phyloP scores from a whole-genome alignment of 345 rosid genomes.

The Syzygium oleosum region DNA sequence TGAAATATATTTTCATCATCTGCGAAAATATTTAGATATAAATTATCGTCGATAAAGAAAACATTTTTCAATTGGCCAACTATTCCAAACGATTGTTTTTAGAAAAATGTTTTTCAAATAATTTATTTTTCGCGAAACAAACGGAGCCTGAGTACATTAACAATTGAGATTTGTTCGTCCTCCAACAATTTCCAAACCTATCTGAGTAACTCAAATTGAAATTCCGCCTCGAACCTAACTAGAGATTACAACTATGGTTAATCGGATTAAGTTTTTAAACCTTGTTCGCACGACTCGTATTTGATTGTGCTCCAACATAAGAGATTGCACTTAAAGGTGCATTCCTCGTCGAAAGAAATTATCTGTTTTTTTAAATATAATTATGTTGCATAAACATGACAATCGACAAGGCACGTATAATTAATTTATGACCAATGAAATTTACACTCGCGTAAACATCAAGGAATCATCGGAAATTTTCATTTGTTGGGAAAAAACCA shows the following conservation, averaged over 20 bases:
- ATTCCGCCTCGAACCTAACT: not conserved
- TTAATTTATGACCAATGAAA: not conserved
- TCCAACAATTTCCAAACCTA: not conserved
- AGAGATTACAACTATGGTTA: not conserved
- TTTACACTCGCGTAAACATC: no score
- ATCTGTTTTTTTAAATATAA: not conserved
- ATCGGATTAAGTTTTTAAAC: not conserved
- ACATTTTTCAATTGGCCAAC: not conserved
- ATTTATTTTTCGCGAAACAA: not conserved
- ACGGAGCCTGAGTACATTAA: rapidly evolving
- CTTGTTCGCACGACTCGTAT: not conserved
- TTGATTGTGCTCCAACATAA: not conserved
- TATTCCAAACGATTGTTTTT: no score
- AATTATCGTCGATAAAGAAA: no score
- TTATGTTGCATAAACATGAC: not conserved
- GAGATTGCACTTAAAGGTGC: not conserved
- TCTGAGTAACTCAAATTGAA: not conserved
- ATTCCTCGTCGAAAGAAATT: not conserved
- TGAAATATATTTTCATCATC: no score
- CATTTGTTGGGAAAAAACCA: no score
- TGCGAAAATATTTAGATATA: no score
- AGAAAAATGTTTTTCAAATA: not conserved
- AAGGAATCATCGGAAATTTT: no score
- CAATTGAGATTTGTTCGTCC: not conserved
- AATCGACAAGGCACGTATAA: rapidly evolving